Evolutionary conservation across 306 rosid species (phyloP).

Genomic region (Carpinus viminea): DNA sequence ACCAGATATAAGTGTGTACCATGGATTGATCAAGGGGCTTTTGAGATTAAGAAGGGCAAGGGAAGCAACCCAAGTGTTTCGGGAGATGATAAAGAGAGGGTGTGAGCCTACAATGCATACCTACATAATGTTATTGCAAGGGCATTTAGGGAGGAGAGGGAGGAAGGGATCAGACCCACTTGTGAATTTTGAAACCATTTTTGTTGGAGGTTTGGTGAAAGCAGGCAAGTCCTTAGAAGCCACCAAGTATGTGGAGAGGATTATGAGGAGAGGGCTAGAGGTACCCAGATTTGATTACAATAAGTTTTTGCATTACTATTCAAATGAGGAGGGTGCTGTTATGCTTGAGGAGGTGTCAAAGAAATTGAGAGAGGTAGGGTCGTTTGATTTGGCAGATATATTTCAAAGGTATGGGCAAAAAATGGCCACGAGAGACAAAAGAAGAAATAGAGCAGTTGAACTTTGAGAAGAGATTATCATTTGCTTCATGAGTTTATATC

Average conservation of each 20-base stretch:
- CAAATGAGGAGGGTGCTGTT: conserved; percentile 73
- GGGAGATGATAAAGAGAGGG: conserved; percentile 64
- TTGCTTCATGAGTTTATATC: background rate
- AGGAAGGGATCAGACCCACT: conserved; percentile 73
- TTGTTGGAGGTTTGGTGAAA: conserved; percentile 41
- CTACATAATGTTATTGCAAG: conserved; percentile 75
- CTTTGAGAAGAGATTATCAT: conserved; percentile 1
- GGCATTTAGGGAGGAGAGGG: conserved; percentile 61
- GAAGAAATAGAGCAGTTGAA: conserved; percentile 36
- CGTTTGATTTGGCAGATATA: conserved; percentile 84
- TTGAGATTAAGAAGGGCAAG: conserved; percentile 58
- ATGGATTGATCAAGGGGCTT: conserved; percentile 75
- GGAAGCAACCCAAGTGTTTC: conserved; percentile 80
- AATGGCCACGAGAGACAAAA: conserved; percentile 78
- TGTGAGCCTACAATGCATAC: conserved; percentile 47
- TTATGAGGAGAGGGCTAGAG: conserved; percentile 63
- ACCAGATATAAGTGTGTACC: conserved; percentile 55
- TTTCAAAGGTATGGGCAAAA: conserved; percentile 78
- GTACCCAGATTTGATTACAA: conserved; percentile 88
- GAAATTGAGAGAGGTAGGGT: conserved; percentile 74
- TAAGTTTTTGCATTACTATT: conserved; percentile 68
- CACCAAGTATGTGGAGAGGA: conserved; percentile 81
- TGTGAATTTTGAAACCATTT: conserved; percentile 68
- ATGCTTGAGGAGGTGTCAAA: conserved; percentile 81
- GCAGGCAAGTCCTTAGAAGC: conserved; percentile 56